Base-by-base conservation (phyloP, 2,329 filamentous ascomycete species). In the Purpureocillium takamizusanense region DNA sequence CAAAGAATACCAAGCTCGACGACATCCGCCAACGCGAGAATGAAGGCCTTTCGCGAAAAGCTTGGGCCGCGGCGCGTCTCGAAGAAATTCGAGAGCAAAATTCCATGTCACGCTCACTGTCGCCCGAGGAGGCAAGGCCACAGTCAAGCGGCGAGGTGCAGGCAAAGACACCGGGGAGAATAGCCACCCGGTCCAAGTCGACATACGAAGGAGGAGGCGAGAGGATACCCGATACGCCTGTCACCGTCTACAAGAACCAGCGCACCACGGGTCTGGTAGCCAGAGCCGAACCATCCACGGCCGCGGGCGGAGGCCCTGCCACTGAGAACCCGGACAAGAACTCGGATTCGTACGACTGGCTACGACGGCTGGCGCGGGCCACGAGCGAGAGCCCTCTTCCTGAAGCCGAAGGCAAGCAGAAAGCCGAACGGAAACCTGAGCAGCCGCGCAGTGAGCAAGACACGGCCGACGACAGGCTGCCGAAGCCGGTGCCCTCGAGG, bases 51-150 rank as follows among this genome's bases (percentile, higher is more conserved):
- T 69, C 73, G 5, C 67, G 56, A 39, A 61, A 66, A 37, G 65
- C 65, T 2, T 52, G 72, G 13, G 66, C 72, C n/a, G 62, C 63
- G 7, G 66, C 67, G 38, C 62, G 65, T 25, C 54, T 78, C 3
- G 71, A 69, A 27, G 72, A 75, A 51, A 74, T 75, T 39, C 62
- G 66, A 30, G 67, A 72, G 38, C 61, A 56, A 40, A 74, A 76
- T 48, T 63, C 66, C 28, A 57, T 61, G 44, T 62, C 64, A 7
- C 56, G 61, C 35, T 66, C 66, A 9, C 51, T 61, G 7, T 70
- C 66, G 1, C 65, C 69, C 12, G 65, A 61, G 31, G 51, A 68
- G 35, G 40, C 49, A 11, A 52, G 50, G 33, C 60, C 55, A 8
- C 55, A 46, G 31, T 47, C 53, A 4, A 57, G 49, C 39, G 53